These are phyloP conservation scores for Sodiomyces alkalinus DNA, from an alignment of 2,329 filamentous ascomycete genomes.

Conservation along the genomic window DNA sequence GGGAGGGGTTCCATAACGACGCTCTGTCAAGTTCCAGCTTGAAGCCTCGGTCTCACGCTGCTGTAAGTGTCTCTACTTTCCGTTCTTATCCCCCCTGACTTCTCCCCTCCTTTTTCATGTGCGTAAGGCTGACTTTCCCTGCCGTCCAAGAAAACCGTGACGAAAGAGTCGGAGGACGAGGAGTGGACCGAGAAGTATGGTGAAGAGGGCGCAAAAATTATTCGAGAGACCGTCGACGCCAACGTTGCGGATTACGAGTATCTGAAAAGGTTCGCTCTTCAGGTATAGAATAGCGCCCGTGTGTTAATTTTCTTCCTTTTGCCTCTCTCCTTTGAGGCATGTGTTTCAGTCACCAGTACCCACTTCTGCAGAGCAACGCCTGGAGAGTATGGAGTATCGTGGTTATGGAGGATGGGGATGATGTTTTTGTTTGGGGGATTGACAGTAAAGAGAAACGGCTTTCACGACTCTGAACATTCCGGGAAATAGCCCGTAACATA, in stretches of 20 bases:
- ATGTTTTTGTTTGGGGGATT: too few relatives aligned
- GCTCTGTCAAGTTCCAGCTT: constrained; percentile 71
- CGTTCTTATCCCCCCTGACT: constrained; percentile 1
- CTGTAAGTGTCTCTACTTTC: constrained; percentile 27
- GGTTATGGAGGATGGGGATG: too few relatives aligned
- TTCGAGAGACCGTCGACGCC: constrained; percentile 54
- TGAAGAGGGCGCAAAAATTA: constrained; percentile 52
- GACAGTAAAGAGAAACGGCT: too few relatives aligned
- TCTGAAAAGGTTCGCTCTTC: constrained; percentile 61
- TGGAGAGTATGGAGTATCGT: too few relatives aligned
- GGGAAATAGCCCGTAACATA: too few relatives aligned
- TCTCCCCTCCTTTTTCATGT: constrained; percentile 3
- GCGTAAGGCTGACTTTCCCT: constrained; percentile 4
- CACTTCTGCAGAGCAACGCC: too few relatives aligned
- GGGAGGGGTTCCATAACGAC: constrained; percentile 94
- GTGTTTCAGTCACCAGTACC: too few relatives aligned
- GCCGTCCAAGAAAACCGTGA: constrained; percentile 40
- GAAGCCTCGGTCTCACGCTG: constrained; percentile 49
- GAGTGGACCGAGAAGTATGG: constrained; percentile 67
- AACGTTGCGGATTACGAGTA: constrained; percentile 69
- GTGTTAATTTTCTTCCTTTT: too few relatives aligned
- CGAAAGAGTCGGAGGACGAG: constrained; percentile 48
- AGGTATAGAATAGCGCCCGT: too few relatives aligned
- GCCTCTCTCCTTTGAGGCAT: too few relatives aligned
- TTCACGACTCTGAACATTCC: too few relatives aligned